Percentiles rank a stretch among this genome's conserved stretches.
Conservation (phyloP, 305 asterid species). For the Coffea humblotiana region DNA sequence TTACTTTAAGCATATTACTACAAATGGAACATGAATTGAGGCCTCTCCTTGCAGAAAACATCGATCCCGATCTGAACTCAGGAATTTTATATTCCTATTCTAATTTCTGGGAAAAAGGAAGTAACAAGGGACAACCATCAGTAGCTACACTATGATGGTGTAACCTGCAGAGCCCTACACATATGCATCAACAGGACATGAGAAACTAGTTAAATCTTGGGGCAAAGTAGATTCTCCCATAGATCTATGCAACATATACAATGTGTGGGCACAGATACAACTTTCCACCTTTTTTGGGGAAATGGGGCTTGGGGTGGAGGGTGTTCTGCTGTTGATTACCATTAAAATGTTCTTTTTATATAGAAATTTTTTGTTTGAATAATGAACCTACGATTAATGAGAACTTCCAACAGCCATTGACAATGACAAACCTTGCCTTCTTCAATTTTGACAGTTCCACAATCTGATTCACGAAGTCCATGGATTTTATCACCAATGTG, state of each 20-base stretch:
- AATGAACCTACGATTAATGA: neutral
- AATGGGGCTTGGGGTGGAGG: too few relatives aligned
- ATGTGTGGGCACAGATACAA: neutral
- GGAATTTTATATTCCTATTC: too few relatives aligned
- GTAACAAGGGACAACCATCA: neutral
- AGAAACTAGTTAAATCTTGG: neutral
- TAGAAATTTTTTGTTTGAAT: too few relatives aligned
- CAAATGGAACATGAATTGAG: neutral
- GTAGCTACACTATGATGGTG: neutral
- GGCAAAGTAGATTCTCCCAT: neutral
- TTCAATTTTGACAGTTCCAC: conserved; percentile 77
- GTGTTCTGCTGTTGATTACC: too few relatives aligned
- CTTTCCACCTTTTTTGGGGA: neutral
- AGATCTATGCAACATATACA: too few relatives aligned
- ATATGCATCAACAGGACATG: too few relatives aligned
- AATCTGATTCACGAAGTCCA: conserved; percentile 70
- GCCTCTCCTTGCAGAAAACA: neutral
- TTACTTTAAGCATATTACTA: neutral
- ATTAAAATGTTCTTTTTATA: too few relatives aligned
- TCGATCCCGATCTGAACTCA: too few relatives aligned
- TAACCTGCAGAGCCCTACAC: neutral
- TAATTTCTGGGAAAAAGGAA: too few relatives aligned
- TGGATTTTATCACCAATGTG: conserved; percentile 93
- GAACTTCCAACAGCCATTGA: conserved; percentile 3
- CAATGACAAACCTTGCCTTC: conserved; percentile 83